Evolutionary conservation across 768 basidiomycete genomes (phyloP).

Genomic region (Boletales sp.): DNA sequence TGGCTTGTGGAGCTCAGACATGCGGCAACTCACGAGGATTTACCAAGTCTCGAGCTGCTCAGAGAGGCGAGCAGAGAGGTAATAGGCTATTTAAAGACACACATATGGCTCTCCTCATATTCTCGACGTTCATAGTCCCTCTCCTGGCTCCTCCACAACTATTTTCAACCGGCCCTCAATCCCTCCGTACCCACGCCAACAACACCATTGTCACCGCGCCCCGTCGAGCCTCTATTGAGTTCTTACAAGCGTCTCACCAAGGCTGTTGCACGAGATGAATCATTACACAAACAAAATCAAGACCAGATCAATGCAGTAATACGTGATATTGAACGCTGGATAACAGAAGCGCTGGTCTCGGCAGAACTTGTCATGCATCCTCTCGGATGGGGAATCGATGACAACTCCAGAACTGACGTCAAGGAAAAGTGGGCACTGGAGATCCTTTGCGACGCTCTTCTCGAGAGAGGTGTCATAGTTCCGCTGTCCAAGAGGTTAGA

Average conservation of each 20-base stretch:
- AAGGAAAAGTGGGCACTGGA: conserved; percentile 70
- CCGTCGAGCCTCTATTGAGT: conserved; percentile 65
- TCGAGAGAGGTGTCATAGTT: conserved; percentile 72
- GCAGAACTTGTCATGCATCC: conserved; percentile 47
- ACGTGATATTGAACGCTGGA: conserved; percentile 73
- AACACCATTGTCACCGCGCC: conserved; percentile 40
- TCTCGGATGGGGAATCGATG: conserved; percentile 42
- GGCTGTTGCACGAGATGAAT: conserved; percentile 58
- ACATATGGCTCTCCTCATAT: background rate
- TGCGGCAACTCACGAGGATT: conserved; percentile 92
- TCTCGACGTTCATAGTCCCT: conserved; percentile 52
- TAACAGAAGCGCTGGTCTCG: conserved; percentile 67
- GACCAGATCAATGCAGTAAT: conserved; percentile 46
- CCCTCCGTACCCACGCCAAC: conserved; percentile 39
- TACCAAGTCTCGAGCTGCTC: conserved; percentile 79
- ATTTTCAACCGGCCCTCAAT: conserved; percentile 76
- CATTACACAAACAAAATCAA: conserved; percentile 49
- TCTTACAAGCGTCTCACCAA: conserved; percentile 72
- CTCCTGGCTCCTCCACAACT: conserved; percentile 79
- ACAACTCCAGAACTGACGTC: conserved; percentile 41
- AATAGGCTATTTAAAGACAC: conserved; percentile 3
- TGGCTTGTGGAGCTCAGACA: conserved; percentile 94
- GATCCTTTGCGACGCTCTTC: conserved; percentile 58
- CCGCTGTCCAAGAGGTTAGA: conserved; percentile 81
- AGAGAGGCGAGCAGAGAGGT: conserved; percentile 77